phyloP scores from a whole-genome alignment of 2,329 filamentous ascomycete genomes.

The Xylaria sp. region DNA sequence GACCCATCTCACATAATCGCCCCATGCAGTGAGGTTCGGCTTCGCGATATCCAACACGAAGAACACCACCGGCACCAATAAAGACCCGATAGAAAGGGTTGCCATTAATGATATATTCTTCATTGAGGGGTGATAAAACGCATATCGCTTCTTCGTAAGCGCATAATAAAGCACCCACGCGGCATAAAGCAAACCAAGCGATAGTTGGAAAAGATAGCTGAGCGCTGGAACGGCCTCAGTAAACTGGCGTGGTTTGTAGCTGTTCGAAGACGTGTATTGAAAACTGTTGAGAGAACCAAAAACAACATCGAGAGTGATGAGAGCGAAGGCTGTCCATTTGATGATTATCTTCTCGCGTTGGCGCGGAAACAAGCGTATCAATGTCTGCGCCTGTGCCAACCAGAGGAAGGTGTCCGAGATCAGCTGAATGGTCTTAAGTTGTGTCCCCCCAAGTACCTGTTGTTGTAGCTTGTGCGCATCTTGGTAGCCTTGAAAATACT shows the following conservation, averaged over 20 bases:
- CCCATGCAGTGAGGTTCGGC: slow-evolving; percentile 88
- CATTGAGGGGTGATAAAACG: slow-evolving; percentile 91
- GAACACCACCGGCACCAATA: slow-evolving; percentile 90
- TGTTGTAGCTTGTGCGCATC: slow-evolving; percentile 81
- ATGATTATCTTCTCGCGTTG: slow-evolving; percentile 98
- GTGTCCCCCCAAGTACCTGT: slow-evolving; percentile 82
- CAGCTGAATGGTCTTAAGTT: slow-evolving; percentile 89
- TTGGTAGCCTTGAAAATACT: slow-evolving; percentile 83
- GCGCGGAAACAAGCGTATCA: slow-evolving; percentile 94
- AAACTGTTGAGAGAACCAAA: slow-evolving; percentile 96
- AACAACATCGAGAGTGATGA: slow-evolving; percentile 89
- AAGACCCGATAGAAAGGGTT: slow-evolving; percentile 79
- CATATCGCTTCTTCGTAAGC: slow-evolving; percentile 89
- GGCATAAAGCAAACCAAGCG: slow-evolving; percentile 86
- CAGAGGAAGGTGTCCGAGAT: slow-evolving; percentile 97
- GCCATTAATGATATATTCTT: slow-evolving; percentile 87
- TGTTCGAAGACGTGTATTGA: slow-evolving; percentile 62
- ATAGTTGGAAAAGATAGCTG: slow-evolving; percentile 89
- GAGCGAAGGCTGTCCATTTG: slow-evolving; percentile 96
- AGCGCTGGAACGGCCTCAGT: slow-evolving; percentile 90
- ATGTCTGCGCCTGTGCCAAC: slow-evolving; percentile 95
- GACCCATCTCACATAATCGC: slow-evolving; percentile 96
- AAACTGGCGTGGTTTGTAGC: slow-evolving; percentile 76
- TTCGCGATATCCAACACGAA: slow-evolving; percentile 92
- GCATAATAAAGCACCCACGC: slow-evolving; percentile 95